A percentile compares a stretch with the other conserved stretches of the same genome.
Evolutionary conservation across 805 yeast species (phyloP).

Genomic region (Cyberlindnera japonica): DNA sequence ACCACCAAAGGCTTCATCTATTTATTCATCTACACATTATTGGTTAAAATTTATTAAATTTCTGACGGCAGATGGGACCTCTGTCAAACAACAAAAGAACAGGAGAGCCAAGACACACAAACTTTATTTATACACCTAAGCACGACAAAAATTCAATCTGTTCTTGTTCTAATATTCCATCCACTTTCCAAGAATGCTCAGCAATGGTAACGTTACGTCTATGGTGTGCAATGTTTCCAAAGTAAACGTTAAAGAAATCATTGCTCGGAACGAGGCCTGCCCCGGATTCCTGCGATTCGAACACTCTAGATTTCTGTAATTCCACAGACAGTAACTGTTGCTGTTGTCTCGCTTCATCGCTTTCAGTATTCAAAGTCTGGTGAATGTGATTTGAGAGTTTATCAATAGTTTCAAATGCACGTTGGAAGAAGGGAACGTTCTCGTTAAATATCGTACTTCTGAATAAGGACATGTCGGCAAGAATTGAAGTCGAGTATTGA

Average conservation of each 20-base stretch:
- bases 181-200: slow-evolving; percentile 8
- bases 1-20: too few relatives aligned
- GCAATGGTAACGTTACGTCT: slow-evolving; percentile 6
- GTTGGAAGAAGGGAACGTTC: slow-evolving; percentile 17
- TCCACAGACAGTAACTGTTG: slow-evolving; percentile 11
- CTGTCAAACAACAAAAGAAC: too few relatives aligned
- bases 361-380: not conserved
- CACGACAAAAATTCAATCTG: slow-evolving; percentile 15
- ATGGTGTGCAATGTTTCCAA: slow-evolving; percentile 16
- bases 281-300: slow-evolving; percentile 18
- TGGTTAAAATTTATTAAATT: too few relatives aligned
- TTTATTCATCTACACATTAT: too few relatives aligned
- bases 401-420: slow-evolving; percentile 13
- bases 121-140: slow-evolving; percentile 13
- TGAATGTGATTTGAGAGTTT: slow-evolving; percentile 2
- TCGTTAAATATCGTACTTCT: slow-evolving; percentile 16
- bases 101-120: too few relatives aligned
- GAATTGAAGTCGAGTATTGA: slow-evolving; percentile 10
- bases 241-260: slow-evolving; percentile 22
- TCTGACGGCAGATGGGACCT: too few relatives aligned
- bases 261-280: slow-evolving; percentile 22
- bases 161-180: slow-evolving; percentile 10
- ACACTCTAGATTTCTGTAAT: slow-evolving; percentile 17
- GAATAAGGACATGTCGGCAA: slow-evolving; percentile 14
- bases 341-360: slow-evolving; percentile 6